These are phyloP conservation scores for Phytopythium cucurbitacearum DNA, from an alignment of 352 stramenopile species.

Conservation along the genomic window DNA sequence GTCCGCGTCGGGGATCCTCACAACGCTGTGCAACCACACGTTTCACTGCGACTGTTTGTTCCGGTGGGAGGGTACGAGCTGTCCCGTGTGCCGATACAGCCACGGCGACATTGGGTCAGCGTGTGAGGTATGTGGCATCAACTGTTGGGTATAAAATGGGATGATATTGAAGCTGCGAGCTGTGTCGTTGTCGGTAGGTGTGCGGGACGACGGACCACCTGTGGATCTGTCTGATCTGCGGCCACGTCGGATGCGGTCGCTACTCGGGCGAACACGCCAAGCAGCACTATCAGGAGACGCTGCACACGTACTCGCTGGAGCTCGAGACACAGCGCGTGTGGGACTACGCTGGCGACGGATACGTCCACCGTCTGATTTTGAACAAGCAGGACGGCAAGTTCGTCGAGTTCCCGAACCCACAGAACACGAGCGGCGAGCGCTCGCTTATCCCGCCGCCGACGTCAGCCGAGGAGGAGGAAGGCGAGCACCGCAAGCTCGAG, in stretches of 20 bases:
- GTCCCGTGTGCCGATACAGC: slow-evolving; percentile 96
- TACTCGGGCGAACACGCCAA: slow-evolving; percentile 95
- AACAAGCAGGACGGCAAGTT: slow-evolving; percentile 94
- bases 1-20: slow-evolving; percentile 89
- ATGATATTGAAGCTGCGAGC: background rate
- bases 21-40: slow-evolving; percentile 97
- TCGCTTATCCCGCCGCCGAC: slow-evolving; percentile 64
- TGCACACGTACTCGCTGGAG: slow-evolving; percentile 95
- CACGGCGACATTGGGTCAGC: slow-evolving; percentile 91
- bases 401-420: slow-evolving; percentile 92
- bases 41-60: slow-evolving; percentile 97
- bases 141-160: slow-evolving; percentile 19
- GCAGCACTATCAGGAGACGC: slow-evolving; percentile 90
- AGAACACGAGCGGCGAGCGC: slow-evolving; percentile 59
- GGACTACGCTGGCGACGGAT: slow-evolving; percentile 93
- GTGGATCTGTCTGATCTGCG: slow-evolving; percentile 97
- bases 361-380: slow-evolving; percentile 83
- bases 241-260: slow-evolving; percentile 93
- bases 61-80: slow-evolving; percentile 93
- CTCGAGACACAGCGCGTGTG: slow-evolving; percentile 94
- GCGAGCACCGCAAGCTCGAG: slow-evolving; percentile 94
- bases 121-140: slow-evolving; percentile 67
- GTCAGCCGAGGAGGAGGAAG: slow-evolving; percentile 85
- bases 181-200: slow-evolving; percentile 21
- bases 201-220: slow-evolving; percentile 93